Percentiles rank a stretch among this genome's conserved stretches.
Conservation (phyloP, 768 basidiomycete genomes). For the Serendipita sp. region DNA sequence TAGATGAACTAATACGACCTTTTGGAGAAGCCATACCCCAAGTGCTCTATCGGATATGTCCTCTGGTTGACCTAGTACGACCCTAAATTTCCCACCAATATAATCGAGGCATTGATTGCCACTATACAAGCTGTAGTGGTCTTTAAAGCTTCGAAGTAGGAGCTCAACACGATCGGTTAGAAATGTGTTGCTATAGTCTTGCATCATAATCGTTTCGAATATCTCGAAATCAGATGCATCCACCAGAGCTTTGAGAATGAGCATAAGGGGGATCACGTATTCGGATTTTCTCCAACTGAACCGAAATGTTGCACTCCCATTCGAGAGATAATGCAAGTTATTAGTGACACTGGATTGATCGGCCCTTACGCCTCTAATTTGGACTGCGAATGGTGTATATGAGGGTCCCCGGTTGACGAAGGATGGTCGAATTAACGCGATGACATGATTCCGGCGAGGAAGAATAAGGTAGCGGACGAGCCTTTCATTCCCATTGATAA, state of each 20-base stretch:
- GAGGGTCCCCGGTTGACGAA: conserved; percentile 88
- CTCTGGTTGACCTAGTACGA: conserved; percentile 79
- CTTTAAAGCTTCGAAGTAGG: conserved; percentile 87
- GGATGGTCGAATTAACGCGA: conserved; percentile 78
- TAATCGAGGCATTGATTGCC: conserved; percentile 87
- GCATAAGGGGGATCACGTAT: conserved; percentile 95
- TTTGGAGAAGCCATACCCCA: conserved; percentile 69
- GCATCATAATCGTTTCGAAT: conserved; percentile 91
- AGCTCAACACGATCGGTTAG: conserved; percentile 94
- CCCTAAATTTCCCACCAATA: conserved; percentile 90
- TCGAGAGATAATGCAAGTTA: conserved; percentile 92
- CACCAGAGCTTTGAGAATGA: conserved; percentile 85
- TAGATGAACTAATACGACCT: conserved; percentile 81
- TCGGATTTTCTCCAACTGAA: conserved; percentile 97
- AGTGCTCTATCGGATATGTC: conserved; percentile 78
- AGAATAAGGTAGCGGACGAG: conserved; percentile 95
- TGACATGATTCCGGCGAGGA: conserved; percentile 89
- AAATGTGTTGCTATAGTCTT: conserved; percentile 94
- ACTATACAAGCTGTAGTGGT: conserved; percentile 62
- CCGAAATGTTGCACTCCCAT: conserved; percentile 90
- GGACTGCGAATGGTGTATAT: conserved; percentile 87
- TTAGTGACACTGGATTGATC: conserved; percentile 93
- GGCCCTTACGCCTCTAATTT: conserved; percentile 84
- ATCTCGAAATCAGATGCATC: conserved; percentile 90
- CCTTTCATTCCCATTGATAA: conserved; percentile 98